phyloP scores from a whole-genome alignment of 768 basidiomycete species.

The Lyophyllum decastes region DNA sequence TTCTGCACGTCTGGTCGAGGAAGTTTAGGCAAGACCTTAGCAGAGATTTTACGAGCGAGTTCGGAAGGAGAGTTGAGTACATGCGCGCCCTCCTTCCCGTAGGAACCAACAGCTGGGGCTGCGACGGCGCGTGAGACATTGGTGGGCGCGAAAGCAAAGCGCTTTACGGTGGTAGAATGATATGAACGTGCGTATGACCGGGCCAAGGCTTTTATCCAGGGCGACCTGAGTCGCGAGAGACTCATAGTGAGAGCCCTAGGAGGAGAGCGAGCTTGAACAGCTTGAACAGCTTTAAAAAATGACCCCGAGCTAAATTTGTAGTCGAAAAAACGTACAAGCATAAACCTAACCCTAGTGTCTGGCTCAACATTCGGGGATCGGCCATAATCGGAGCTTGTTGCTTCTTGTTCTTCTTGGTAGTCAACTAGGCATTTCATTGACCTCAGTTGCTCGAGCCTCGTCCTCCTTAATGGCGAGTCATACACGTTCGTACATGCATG shows the following conservation, averaged over 20 bases:
- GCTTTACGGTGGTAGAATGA: conserved; percentile 42
- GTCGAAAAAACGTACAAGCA: neutral
- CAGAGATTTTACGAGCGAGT: conserved; percentile 89
- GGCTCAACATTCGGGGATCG: neutral
- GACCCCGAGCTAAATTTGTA: conserved; percentile 18
- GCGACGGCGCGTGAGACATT: conserved; percentile 65
- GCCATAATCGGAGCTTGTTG: neutral
- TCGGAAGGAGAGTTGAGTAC: conserved; percentile 94
- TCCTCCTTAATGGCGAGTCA: neutral
- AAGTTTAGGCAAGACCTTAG: conserved; percentile 90
- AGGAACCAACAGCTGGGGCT: conserved; percentile 74
- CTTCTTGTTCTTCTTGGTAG: neutral
- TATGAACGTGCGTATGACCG: conserved; percentile 47
- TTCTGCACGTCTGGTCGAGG: conserved; percentile 91
- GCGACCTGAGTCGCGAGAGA: conserved; percentile 43
- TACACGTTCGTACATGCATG: neutral
- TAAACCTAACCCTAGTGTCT: conserved; percentile 9
- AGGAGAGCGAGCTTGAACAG: conserved; percentile 4
- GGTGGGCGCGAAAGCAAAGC: conserved; percentile 46
- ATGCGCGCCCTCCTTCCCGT: conserved; percentile 66
- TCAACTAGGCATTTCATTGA: neutral
- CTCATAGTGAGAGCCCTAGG: conserved; percentile 33
- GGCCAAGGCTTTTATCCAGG: conserved; percentile 34
- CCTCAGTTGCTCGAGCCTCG: neutral
- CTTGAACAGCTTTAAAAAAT: too few relatives aligned